These are phyloP conservation scores for Colletotrichum sansevieriae DNA, from an alignment of 2,329 filamentous ascomycete genomes.

Conservation along the genomic window DNA sequence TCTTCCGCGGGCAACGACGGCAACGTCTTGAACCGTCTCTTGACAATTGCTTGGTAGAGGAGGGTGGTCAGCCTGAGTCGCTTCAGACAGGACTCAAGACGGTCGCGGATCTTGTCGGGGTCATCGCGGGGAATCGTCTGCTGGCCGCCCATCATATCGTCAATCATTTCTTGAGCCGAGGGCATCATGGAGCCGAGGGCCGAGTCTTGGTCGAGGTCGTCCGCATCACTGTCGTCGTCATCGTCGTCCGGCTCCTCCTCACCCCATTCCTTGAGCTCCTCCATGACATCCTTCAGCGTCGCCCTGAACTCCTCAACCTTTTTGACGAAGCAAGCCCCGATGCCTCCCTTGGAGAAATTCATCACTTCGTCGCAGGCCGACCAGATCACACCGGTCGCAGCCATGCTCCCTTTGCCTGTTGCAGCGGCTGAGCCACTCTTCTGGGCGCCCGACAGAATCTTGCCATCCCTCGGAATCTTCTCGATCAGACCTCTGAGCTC, in stretches of 20 bases:
- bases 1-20: conserved; percentile 55
- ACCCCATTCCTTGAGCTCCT: conserved; percentile 90
- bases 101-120: conserved; percentile 72
- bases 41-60: conserved; percentile 77
- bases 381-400: conserved; percentile 84
- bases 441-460: conserved; percentile 60
- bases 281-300: conserved; percentile 83
- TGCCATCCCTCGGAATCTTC: conserved; percentile 71
- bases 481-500: conserved; percentile 73
- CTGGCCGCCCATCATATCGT: conserved; percentile 75
- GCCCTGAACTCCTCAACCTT: conserved; percentile 82
- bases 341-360: conserved; percentile 73
- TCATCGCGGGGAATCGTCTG: conserved; percentile 74
- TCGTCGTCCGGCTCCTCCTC: conserved; percentile 76
- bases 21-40: conserved; percentile 75
- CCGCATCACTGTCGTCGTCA: conserved; percentile 63
- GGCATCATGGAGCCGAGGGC: conserved; percentile 43
- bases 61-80: conserved; percentile 76
- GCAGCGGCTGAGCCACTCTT: conserved; percentile 56
- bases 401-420: conserved; percentile 65
- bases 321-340: conserved; percentile 76
- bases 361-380: conserved; percentile 82
- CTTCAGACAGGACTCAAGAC: conserved; percentile 74
- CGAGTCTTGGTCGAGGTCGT: conserved; percentile 57
- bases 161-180: conserved; percentile 70